Evolutionary conservation across 2,329 filamentous ascomycete genomes (phyloP), one percentile per base, ranked within the genome.

Genomic region (Didymella glomerata): DNA sequence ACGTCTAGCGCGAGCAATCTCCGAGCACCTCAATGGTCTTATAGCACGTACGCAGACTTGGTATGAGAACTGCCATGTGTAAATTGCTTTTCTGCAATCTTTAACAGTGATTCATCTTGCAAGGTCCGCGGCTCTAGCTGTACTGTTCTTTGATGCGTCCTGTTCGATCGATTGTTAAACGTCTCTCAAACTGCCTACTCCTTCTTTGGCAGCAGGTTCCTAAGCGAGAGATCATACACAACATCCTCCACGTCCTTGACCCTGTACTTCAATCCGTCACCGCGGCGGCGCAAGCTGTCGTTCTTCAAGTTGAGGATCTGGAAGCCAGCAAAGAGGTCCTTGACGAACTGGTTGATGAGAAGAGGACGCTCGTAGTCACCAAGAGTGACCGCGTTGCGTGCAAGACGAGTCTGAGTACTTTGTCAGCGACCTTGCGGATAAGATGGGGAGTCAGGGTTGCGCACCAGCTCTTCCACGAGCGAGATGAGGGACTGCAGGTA

Each of bases 221-320:
- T 86, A 73, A 99, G 80, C 24, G 91, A 94, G 56, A 99, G 81
- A 76, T 99, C 95, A 74, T 99, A 99, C 49, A 98, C 94, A 13
- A 99, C 93, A 74, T 98, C 95, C 82, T 99, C 95, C 13, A 97
- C 92, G 77, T 96, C 94, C 84, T 98, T 99, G 72, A 99, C 92
- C 70, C 90, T 90, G 76, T 99, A 99, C 83, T 99, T 99, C 78
- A 99, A 90, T 5, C 90, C 90, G 79, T 99, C 95, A 55, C 92
- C 92, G 62, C 92, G 86, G 80, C 93, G 92, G 60, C 95, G 86
- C 72, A 99, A 80, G 22, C 88, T 88, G 76, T 99, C 95, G 72
- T 99, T 99, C 84, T 98, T 98, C 68, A 99, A 83, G 76, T 99
- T 99, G 67, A 99, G 86, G 67, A 98, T 87, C 84, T 98, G 95